phyloP scores from a whole-genome alignment of 495 filamentous ascomycete species.

The Hypomontagnella monticulosa region DNA sequence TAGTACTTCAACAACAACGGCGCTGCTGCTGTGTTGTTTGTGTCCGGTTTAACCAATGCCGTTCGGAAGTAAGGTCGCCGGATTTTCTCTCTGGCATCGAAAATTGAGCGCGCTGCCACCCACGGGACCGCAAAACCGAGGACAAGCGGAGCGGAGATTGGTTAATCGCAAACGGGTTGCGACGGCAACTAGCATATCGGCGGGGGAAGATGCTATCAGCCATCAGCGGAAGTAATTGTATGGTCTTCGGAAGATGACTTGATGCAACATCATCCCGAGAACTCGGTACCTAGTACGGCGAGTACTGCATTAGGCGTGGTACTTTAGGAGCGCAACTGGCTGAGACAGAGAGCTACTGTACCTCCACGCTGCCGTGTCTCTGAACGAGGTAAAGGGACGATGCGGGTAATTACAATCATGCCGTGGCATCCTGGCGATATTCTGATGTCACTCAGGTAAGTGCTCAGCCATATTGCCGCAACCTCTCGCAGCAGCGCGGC shows the following conservation, averaged over 20 bases:
- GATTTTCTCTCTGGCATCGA: slow-evolving; percentile 3
- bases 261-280: slow-evolving; percentile 33
- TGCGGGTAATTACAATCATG: slow-evolving; percentile 39
- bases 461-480: slow-evolving; percentile 14
- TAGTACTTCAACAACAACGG: slow-evolving; percentile 1
- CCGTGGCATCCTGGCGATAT: slow-evolving; percentile 21
- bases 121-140: slow-evolving; percentile 3
- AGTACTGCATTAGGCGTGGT: slow-evolving; percentile 26
- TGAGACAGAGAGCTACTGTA: slow-evolving; percentile 23
- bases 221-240: slow-evolving; percentile 22
- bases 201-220: slow-evolving; percentile 19
- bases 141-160: slow-evolving; percentile 27
- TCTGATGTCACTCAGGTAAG: slow-evolving; percentile 29
- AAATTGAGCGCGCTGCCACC: not conserved
- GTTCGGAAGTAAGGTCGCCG: slow-evolving; percentile 22
- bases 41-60: slow-evolving; percentile 7
- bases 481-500: slow-evolving; percentile 17
- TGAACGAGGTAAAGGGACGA: slow-evolving; percentile 4
- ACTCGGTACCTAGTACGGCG: slow-evolving; percentile 38
- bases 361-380: slow-evolving; percentile 10
- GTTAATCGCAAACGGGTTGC: slow-evolving; percentile 12
- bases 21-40: slow-evolving; percentile 7
- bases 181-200: slow-evolving; percentile 32
- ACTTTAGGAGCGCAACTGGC: slow-evolving; percentile 21
- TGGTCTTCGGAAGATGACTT: slow-evolving; percentile 32